A percentile compares a stretch with the other conserved stretches of the same genome.
Conservation (phyloP, 2,329 filamentous ascomycete genomes). For the Venturia aucupariae region DNA sequence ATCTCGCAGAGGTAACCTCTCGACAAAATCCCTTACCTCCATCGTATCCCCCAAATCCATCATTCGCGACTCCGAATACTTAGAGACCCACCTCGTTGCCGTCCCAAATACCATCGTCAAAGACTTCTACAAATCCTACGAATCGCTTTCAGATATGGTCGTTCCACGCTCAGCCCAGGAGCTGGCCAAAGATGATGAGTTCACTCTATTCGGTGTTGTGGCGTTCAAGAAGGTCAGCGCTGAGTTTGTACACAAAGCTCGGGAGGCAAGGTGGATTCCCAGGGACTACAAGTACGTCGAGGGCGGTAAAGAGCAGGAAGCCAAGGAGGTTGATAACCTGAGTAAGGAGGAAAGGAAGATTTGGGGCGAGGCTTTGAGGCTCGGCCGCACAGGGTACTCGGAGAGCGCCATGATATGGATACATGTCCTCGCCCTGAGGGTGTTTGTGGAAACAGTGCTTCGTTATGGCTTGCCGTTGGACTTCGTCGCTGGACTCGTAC, state of each 20-base stretch:
- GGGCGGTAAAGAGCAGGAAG: constrained; percentile 81
- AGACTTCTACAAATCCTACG: constrained; percentile 83
- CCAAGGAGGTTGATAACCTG: constrained; percentile 73
- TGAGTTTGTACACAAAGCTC: constrained; percentile 86
- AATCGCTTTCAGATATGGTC: constrained; percentile 82
- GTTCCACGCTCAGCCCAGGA: constrained; percentile 79
- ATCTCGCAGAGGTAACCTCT: constrained; percentile 66
- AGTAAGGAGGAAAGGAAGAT: constrained; percentile 80
- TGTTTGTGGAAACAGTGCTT: constrained; percentile 97
- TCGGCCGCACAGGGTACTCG: constrained; percentile 87
- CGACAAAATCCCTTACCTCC: constrained; percentile 86
- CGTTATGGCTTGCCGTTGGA: constrained; percentile 87
- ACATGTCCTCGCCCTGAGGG: constrained; percentile 79
- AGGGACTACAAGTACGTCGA: constrained; percentile 90
- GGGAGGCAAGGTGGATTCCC: constrained; percentile 90
- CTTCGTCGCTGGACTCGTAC: constrained; percentile 75
- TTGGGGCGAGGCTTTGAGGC: constrained; percentile 80
- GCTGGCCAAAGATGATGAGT: constrained; percentile 81
- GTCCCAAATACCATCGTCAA: constrained; percentile 73
- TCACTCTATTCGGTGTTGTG: constrained; percentile 77
- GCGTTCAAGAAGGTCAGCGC: constrained; percentile 84
- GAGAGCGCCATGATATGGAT: constrained; percentile 95
- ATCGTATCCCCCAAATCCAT: constrained; percentile 74
- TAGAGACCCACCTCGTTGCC: constrained; percentile 89
- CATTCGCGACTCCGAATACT: constrained; percentile 86